Base-by-base conservation (phyloP, 192 early-diverging fungal genomes). In the Gamsiella multidivaricata region DNA sequence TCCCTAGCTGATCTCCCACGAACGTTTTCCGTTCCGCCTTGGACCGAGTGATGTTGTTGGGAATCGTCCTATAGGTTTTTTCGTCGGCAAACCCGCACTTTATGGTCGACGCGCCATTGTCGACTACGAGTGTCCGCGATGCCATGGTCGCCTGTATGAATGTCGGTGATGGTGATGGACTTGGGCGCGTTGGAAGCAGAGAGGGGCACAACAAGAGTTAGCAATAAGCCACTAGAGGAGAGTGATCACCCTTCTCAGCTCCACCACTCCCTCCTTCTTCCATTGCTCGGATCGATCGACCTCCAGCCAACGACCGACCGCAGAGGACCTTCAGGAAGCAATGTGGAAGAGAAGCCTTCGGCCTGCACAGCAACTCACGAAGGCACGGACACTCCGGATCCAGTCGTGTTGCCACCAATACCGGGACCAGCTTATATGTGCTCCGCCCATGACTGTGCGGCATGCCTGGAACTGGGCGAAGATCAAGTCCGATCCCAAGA, bases 1-100 rank as follows among this genome's bases (percentile, higher is more conserved):
- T 61, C 42, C 81, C 79, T 9, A 93, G 67, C 53, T 93, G 85
- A 69, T 95, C 94, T 12, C 85, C 94, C 53, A 94, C 82, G 67
- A 87, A 91, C 1, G 78, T 75, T 45, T 70, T 78, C 58, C 81
- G 80, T 47, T 85, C 86, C 11, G 59, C 85, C 66, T 80, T 89
- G 58, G 83, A 88, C 60, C 83, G 88, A 61, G 80, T 84, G 74
- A 84, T 85, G 75, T 63, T 88, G 59, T 93, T 93, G 33, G 86
- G 85, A 32, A 89, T 61, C n/a, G 70, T 49, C 46, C 78, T 87
- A 58, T 61, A 70, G 8, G 47, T 41, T 26, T 10, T 36, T 3
- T 60, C 54, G 10, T 64, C 74, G n/a, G 74, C 74, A 47, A 37
- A 78, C 8, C 74, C 74, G 39, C 18, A 78, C 41, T 78, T 78